Conservation (phyloP, 441 rosid genomes). For the California macrophylla region DNA sequence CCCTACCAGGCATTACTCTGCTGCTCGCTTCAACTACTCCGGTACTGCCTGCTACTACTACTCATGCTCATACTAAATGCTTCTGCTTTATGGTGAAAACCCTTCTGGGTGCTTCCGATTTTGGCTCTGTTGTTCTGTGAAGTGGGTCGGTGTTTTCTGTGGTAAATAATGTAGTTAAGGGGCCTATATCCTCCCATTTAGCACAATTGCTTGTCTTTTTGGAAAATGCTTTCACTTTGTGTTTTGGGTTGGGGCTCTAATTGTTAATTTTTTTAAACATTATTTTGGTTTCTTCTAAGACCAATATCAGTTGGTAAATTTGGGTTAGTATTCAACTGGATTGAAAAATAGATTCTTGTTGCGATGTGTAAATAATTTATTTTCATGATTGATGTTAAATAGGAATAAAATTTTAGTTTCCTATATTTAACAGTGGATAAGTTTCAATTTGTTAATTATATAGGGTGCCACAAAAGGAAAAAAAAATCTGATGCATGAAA, state of each 20-base stretch:
- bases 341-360: too few relatives aligned
- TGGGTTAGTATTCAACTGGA: too few relatives aligned
- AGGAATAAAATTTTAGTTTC: background rate
- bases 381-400: background rate
- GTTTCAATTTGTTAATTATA: background rate
- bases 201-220: background rate
- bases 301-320: too few relatives aligned
- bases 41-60: conserved; percentile 16
- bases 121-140: background rate
- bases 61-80: background rate
- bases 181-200: too few relatives aligned
- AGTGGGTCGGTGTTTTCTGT: background rate
- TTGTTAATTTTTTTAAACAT: background rate
- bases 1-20: conserved; percentile 30
- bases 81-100: background rate
- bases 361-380: background rate
- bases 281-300: too few relatives aligned
- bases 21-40: conserved; percentile 20
- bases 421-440: background rate
- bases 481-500: background rate
- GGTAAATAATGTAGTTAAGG: too few relatives aligned
- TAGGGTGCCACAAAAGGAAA: too few relatives aligned
- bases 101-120: background rate
- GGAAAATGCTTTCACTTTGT: background rate
- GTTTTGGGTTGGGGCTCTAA: background rate